These are phyloP conservation scores for Calonectria pseudoturangicola DNA, from an alignment of 2,329 filamentous ascomycete genomes.

Conservation along the genomic window DNA sequence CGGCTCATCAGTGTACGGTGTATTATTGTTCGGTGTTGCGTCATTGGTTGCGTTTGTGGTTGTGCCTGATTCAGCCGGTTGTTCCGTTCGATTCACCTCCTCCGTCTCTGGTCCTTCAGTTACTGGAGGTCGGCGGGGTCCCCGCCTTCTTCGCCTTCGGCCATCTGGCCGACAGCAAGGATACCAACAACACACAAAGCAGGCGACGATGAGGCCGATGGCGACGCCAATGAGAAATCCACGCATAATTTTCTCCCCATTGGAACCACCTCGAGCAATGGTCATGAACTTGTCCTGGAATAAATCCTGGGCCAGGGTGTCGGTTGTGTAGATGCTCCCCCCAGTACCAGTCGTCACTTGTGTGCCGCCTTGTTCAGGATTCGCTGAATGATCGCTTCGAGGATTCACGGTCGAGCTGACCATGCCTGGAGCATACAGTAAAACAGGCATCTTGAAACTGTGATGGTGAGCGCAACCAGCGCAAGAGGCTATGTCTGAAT, in stretches of 20 bases:
- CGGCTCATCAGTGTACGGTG: neutral
- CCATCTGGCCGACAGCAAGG: slow-evolving; percentile 54
- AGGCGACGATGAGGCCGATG: slow-evolving; percentile 57
- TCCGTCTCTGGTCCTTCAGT: slow-evolving; percentile 45
- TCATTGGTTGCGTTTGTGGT: slow-evolving; percentile 7
- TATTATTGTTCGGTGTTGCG: neutral
- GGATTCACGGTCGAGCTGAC: slow-evolving; percentile 39
- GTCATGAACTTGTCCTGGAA: slow-evolving; percentile 55
- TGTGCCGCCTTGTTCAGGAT: slow-evolving; percentile 45
- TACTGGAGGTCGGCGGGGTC: slow-evolving; percentile 45
- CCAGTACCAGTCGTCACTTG: slow-evolving; percentile 40
- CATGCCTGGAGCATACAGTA: slow-evolving; percentile 32
- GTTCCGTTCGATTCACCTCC: slow-evolving; percentile 31
- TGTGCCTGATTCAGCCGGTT: slow-evolving; percentile 13
- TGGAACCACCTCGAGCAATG: slow-evolving; percentile 56
- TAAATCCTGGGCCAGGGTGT: slow-evolving; percentile 52
- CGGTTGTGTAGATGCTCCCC: slow-evolving; percentile 39
- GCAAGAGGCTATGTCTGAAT: neutral
- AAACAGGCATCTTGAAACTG: slow-evolving; percentile 18
- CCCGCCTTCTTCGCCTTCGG: slow-evolving; percentile 42
- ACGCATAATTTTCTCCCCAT: slow-evolving; percentile 57
- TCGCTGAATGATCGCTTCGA: slow-evolving; percentile 51
- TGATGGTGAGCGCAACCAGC: neutral
- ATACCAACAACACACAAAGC: slow-evolving; percentile 59
- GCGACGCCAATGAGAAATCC: slow-evolving; percentile 60